These are phyloP conservation scores for Claviceps digitariae DNA, from an alignment of 2,329 filamentous ascomycete genomes.

Conservation along the genomic window DNA sequence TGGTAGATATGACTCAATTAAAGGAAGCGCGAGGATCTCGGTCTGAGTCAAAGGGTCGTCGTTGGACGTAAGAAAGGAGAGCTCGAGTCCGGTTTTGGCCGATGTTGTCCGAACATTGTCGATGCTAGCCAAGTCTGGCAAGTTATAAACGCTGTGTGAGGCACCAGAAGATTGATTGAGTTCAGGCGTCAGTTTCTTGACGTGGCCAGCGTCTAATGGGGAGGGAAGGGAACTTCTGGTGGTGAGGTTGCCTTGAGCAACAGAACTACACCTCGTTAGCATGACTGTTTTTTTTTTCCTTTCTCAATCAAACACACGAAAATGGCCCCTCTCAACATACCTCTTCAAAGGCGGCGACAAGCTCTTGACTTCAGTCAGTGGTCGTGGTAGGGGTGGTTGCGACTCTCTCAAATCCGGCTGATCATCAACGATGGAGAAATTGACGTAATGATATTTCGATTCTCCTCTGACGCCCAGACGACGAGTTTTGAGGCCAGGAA, in stretches of 20 bases:
- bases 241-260: conserved; percentile 13
- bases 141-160: conserved; percentile 42
- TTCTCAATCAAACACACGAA: background rate
- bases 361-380: conserved; percentile 33
- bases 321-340: conserved; percentile 21
- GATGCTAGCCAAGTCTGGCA: conserved; percentile 40
- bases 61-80: conserved; percentile 47
- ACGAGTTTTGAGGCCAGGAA: conserved; percentile 86
- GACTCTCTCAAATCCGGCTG: conserved; percentile 33
- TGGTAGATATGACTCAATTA: conserved; percentile 71
- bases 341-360: conserved; percentile 37
- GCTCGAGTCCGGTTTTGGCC: conserved; percentile 42
- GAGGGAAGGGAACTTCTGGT: conserved; percentile 16
- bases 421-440: conserved; percentile 48
- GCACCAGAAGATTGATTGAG: conserved; percentile 9
- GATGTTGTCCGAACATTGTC: conserved; percentile 44
- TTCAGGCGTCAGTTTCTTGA: conserved; percentile 5
- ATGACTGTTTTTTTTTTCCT: background rate
- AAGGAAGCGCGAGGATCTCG: conserved; percentile 67
- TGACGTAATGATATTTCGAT: conserved; percentile 94
- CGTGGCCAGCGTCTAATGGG: conserved; percentile 14
- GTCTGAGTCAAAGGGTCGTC: conserved; percentile 43
- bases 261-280: conserved; percentile 18
- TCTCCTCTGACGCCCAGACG: conserved; percentile 86
- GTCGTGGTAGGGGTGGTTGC: conserved; percentile 30